These are phyloP conservation scores for Lyophyllum semitale DNA, from an alignment of 768 basidiomycete species.

Conservation along the genomic window DNA sequence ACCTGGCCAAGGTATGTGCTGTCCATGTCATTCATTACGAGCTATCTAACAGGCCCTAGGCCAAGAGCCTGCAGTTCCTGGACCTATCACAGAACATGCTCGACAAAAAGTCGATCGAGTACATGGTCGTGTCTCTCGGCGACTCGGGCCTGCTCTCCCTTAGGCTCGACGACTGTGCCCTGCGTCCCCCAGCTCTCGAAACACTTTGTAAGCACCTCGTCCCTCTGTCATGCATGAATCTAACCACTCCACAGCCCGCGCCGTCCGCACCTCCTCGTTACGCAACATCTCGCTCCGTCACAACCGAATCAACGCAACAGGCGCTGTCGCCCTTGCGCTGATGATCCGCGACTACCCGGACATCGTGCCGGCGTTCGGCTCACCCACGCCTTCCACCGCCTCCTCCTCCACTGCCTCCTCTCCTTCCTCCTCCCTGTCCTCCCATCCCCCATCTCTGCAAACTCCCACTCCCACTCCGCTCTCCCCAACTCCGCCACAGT, in stretches of 20 bases:
- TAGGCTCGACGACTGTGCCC: slow-evolving; percentile 84
- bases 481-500: slow-evolving; percentile 33
- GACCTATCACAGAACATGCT: slow-evolving; percentile 86
- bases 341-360: slow-evolving; percentile 98
- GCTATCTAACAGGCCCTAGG: slow-evolving; percentile 39
- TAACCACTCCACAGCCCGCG: slow-evolving; percentile 56
- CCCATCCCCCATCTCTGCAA: too few species aligned
- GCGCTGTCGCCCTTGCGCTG: slow-evolving; percentile 88
- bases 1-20: slow-evolving; percentile 62
- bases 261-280: slow-evolving; percentile 80
- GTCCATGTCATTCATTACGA: background rate
- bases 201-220: slow-evolving; percentile 63
- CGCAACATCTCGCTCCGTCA: slow-evolving; percentile 88
- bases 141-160: slow-evolving; percentile 69
- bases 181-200: slow-evolving; percentile 77
- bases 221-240: background rate
- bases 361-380: too few species aligned
- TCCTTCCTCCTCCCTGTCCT: slow-evolving; percentile 18
- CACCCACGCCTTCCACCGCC: too few species aligned
- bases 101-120: slow-evolving; percentile 85
- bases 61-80: slow-evolving; percentile 78
- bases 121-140: slow-evolving; percentile 70
- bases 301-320: slow-evolving; percentile 82
- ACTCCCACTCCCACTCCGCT: slow-evolving; percentile 38
- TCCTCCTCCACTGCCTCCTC: slow-evolving; percentile 32